A percentile compares a stretch with the other conserved stretches of the same genome.
Conservation (phyloP, 352 stramenopile species). For the Globisporangium recalcitrans region DNA sequence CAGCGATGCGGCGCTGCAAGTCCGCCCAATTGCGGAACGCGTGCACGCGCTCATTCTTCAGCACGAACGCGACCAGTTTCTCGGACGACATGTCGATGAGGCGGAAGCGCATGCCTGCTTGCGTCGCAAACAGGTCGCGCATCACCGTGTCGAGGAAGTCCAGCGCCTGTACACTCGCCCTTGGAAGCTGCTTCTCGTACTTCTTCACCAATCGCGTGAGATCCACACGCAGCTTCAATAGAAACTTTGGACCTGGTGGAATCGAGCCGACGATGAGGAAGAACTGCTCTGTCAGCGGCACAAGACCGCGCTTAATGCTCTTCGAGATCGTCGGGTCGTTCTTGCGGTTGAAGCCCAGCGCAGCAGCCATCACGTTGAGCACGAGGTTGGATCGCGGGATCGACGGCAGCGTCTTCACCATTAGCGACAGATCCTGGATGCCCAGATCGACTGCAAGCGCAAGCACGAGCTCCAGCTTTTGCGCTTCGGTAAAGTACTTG, state of each 20-base stretch:
- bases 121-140: slow-evolving; percentile 77
- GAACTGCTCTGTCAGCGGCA: slow-evolving; percentile 76
- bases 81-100: slow-evolving; percentile 71
- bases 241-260: slow-evolving; percentile 62
- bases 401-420: slow-evolving; percentile 78
- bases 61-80: slow-evolving; percentile 59
- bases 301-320: slow-evolving; percentile 79
- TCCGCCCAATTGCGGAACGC: slow-evolving; percentile 62
- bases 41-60: slow-evolving; percentile 79
- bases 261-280: slow-evolving; percentile 72
- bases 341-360: slow-evolving; percentile 72
- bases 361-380: slow-evolving; percentile 69
- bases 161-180: slow-evolving; percentile 51
- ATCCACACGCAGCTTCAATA: slow-evolving; percentile 68
- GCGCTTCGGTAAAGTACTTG: slow-evolving; percentile 63
- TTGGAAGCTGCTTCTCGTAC: slow-evolving; percentile 37
- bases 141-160: slow-evolving; percentile 80
- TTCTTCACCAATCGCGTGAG: slow-evolving; percentile 49
- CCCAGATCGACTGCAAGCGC: slow-evolving; percentile 75
- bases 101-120: slow-evolving; percentile 75
- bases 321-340: slow-evolving; percentile 83
- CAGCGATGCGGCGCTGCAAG: slow-evolving; percentile 51
- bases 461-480: slow-evolving; percentile 77
- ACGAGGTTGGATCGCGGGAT: slow-evolving; percentile 75
- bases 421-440: slow-evolving; percentile 70